phyloP scores from a whole-genome alignment of 495 filamentous ascomycete species.

The Chaetomidium leptoderma region DNA sequence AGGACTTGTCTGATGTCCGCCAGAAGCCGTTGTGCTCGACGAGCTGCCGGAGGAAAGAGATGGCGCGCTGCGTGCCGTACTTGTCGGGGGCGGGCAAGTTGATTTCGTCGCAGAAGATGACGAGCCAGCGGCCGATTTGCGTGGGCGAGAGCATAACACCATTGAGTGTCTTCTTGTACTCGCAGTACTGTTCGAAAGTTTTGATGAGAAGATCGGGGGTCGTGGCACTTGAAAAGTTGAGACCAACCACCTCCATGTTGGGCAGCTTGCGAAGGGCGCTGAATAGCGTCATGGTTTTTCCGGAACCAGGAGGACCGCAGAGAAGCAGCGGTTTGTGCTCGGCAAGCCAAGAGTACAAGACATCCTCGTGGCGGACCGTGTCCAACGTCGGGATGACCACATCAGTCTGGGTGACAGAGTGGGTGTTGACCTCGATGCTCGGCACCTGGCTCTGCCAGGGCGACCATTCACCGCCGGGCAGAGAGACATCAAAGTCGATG shows the following conservation, averaged over 20 bases:
- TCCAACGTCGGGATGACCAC: slow-evolving; percentile 96
- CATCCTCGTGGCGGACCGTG: slow-evolving; percentile 94
- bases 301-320: slow-evolving; percentile 95
- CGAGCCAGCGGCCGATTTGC: slow-evolving; percentile 95
- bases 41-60: slow-evolving; percentile 92
- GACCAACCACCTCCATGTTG: slow-evolving; percentile 97
- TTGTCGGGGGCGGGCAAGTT: slow-evolving; percentile 98
- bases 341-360: slow-evolving; percentile 97
- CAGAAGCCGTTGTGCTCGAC: slow-evolving; percentile 99
- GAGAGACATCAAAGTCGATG: slow-evolving; percentile 88
- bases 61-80: slow-evolving; percentile 94
- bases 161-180: slow-evolving; percentile 97
- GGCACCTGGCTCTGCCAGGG: slow-evolving; percentile 94
- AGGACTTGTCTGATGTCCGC: slow-evolving; percentile 93
- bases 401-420: slow-evolving; percentile 94
- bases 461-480: slow-evolving; percentile 82
- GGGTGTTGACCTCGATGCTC: slow-evolving; percentile 91
- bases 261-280: slow-evolving; percentile 92
- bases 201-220: slow-evolving; percentile 97
- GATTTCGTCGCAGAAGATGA: slow-evolving; percentile 98
- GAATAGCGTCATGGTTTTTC: slow-evolving; percentile 99
- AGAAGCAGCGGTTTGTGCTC: slow-evolving; percentile 96
- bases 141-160: slow-evolving; percentile 93
- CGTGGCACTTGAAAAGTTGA: slow-evolving; percentile 98
- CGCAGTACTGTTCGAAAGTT: slow-evolving; percentile 98